Evolutionary conservation across 1,284 basidiomycete species (phyloP).

Genomic region (Puccinia brachypodii): DNA sequence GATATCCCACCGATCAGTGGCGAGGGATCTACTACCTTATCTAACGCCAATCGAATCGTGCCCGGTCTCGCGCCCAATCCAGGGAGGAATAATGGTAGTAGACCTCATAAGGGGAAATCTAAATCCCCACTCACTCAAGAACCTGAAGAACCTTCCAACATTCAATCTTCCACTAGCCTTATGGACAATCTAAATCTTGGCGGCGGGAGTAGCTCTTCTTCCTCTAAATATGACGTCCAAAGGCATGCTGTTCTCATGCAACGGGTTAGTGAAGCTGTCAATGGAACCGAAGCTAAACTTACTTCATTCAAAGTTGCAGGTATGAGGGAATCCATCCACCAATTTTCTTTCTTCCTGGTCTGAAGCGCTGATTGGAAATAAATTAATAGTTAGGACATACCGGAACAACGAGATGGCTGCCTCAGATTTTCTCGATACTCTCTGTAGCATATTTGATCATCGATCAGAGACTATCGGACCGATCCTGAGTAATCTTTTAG

Average conservation of each 20-base stretch:
- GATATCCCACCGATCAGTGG: slow-evolving; percentile 50
- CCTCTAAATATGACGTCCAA: slow-evolving; percentile 58
- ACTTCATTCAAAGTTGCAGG: slow-evolving; percentile 73
- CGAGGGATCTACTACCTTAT: slow-evolving; percentile 54
- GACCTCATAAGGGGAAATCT: slow-evolving; percentile 40
- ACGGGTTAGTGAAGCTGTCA: slow-evolving; percentile 68
- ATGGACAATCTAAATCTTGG: neutral
- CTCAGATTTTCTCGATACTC: slow-evolving; percentile 78
- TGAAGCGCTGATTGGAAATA: neutral
- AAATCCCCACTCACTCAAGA: slow-evolving; percentile 22
- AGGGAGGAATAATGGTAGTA: neutral
- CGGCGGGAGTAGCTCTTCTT: neutral
- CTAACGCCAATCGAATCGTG: slow-evolving; percentile 58
- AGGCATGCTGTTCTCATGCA: slow-evolving; percentile 70
- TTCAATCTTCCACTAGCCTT: slow-evolving; percentile 16
- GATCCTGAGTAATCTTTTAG: slow-evolving; percentile 74
- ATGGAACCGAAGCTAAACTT: slow-evolving; percentile 71
- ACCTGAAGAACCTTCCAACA: neutral
- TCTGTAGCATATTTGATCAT: slow-evolving; percentile 79
- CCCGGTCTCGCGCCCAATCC: slow-evolving; percentile 50
- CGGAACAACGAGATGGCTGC: slow-evolving; percentile 75
- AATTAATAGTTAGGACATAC: slow-evolving; percentile 67
- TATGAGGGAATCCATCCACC: slow-evolving; percentile 19
- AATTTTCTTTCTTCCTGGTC: neutral
- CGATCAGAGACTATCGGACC: slow-evolving; percentile 74